Conservation (phyloP, 345 rosid species). For the Bretschneidera sinensis region DNA sequence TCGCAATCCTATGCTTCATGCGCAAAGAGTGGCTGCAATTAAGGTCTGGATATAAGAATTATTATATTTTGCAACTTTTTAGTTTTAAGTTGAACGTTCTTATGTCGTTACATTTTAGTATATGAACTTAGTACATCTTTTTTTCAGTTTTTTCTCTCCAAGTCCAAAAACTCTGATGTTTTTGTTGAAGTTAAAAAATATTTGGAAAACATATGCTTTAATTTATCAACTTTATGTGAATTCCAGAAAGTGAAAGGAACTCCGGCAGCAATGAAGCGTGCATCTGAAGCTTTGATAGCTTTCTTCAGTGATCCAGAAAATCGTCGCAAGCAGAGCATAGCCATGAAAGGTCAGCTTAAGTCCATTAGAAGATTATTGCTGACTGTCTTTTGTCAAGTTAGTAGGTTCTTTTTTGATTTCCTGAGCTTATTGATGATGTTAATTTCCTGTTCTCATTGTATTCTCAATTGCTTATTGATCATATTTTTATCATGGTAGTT, state of each 20-base stretch:
- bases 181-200: background rate
- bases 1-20: constrained; percentile 73
- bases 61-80: background rate
- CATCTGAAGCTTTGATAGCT: constrained; percentile 70
- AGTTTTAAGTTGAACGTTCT: background rate
- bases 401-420: background rate
- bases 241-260: constrained; percentile 85
- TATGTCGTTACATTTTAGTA: no score
- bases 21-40: constrained; percentile 88
- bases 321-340: constrained; percentile 69
- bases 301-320: constrained; percentile 82
- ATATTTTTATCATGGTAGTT: no score
- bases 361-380: no score
- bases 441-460: no score
- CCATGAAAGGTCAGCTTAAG: constrained; percentile 70
- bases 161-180: background rate
- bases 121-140: no score
- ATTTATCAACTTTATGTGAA: background rate
- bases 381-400: background rate
- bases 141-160: background rate
- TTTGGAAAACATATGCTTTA: no score
- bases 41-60: constrained; percentile 41
- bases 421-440: background rate
- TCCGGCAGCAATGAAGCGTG: constrained; percentile 71
- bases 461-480: no score